Evolutionary conservation across 2,329 filamentous ascomycete genomes (phyloP), one percentile per base, ranked within the genome.

Genomic region (Arthrobotrys iridis): DNA sequence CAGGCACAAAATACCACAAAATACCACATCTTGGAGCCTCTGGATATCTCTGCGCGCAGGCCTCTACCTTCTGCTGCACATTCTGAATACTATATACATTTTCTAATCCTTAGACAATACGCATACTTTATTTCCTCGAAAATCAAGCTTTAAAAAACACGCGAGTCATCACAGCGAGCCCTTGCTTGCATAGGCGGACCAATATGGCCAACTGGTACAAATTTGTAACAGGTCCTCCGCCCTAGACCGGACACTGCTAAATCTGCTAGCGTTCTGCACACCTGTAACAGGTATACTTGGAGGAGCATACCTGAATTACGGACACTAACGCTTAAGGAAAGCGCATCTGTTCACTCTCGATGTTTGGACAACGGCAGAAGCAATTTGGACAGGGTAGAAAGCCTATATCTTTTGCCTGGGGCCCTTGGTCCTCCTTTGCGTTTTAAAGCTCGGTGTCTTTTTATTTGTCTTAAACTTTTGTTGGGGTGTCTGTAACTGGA

Each of bases 171-270:
- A 20, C 15, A 37, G 20, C 4, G 55, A 35, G 55, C 55, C 35
- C 43, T 59, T 59, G 55, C 55, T 59, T 33, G 41, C 55, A 59
- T 28, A 28, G 8, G 37, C 30, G 37, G 43, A 13, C 52, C 55
- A 43, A 18, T 43, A 22, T 28, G 18, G n/a, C 20, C 28, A 55
- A 55, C 18, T 55, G 50, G 50, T 55, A 55, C 28, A 37, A 55
- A n/a, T 41, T n/a, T n/a, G n/a, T n/a, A n/a, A n/a, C n/a, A 28
- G 55, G 22, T 28, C 22, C 24, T 59, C 55, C 55, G 55, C 30
- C 37, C 18, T 22, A 28, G 55, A 59, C 55, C 55, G 55, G 55
- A 41, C 35, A 35, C 55, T 59, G 30, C 55, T 59, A 59, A 59
- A 59, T 59, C 43, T 43, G 37, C 28, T 43, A 30, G 35, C 43